Evolutionary conservation across 306 rosid genomes (phyloP).

Genomic region (Astragalus glycyphyllos): DNA sequence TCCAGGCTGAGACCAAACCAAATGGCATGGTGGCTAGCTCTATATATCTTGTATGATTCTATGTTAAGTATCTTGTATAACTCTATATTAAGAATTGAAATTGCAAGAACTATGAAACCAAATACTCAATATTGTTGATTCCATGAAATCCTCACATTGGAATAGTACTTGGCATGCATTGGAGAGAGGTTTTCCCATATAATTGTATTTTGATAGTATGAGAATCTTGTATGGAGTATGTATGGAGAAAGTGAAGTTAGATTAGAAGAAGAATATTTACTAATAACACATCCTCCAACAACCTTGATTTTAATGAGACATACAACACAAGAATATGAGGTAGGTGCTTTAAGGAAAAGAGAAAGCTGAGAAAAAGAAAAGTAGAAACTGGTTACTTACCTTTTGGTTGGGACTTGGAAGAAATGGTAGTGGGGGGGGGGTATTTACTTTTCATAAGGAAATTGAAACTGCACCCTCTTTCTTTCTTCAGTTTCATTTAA

Average conservation of each 20-base stretch:
- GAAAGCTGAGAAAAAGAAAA: conserved; percentile 55
- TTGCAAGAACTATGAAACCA: conserved; percentile 35
- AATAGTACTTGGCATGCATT: conserved; percentile 27
- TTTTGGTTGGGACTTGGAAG: conserved; percentile 39
- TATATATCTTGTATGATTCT: conserved; percentile 31
- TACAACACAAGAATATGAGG: conserved; percentile 32
- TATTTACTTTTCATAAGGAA: conserved; percentile 61
- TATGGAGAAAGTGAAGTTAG: conserved; percentile 56
- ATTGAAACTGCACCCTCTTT: conserved; percentile 52
- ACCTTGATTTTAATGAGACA: conserved; percentile 38
- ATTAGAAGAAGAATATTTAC: conserved; percentile 50
- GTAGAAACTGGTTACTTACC: conserved; percentile 56
- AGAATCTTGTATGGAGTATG: conserved; percentile 48
- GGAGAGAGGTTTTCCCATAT: conserved; percentile 24
- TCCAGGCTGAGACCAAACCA: conserved; percentile 90
- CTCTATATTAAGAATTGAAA: conserved; percentile 30
- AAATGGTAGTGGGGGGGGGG: conserved; percentile 43
- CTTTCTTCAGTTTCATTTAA: conserved; percentile 2
- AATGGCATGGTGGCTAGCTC: conserved; percentile 63
- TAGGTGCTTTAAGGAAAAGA: conserved; percentile 76
- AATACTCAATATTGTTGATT: conserved; percentile 40
- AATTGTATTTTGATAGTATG: conserved; percentile 39
- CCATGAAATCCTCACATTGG: conserved; percentile 32
- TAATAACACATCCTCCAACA: conserved; percentile 52
- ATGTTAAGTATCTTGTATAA: conserved; percentile 25